A percentile compares a stretch with the other conserved stretches of the same genome.
Conservation (phyloP, 495 filamentous ascomycete genomes). For the Tuber calosporum region DNA sequence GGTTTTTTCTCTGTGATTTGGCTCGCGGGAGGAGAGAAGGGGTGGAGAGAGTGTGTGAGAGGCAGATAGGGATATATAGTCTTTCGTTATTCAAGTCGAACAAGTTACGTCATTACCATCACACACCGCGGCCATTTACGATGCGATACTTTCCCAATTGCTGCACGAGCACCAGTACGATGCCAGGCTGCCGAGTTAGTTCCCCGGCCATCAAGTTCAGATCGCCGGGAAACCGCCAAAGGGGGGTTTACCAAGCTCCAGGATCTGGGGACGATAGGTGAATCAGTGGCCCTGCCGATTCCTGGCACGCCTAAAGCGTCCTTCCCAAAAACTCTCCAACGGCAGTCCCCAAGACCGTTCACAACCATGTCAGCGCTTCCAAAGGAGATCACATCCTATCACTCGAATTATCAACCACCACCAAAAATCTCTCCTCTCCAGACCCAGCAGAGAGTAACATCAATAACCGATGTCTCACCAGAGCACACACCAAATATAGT, state of each 20-base stretch:
- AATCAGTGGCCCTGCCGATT: not conserved
- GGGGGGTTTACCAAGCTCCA: not conserved
- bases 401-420: not conserved
- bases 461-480: not conserved
- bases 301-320: too few relatives aligned
- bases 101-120: not conserved
- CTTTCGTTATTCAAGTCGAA: not conserved
- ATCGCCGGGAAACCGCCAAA: not conserved
- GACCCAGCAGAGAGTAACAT: not conserved
- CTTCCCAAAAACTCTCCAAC: not conserved
- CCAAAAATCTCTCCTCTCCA: not conserved
- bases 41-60: too few relatives aligned
- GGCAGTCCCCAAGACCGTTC: not conserved
- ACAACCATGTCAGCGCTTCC: not conserved
- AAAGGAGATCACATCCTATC: not conserved
- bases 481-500: not conserved
- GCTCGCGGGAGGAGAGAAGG: too few relatives aligned
- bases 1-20: not conserved
- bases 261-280: not conserved
- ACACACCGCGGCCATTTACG: not conserved
- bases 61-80: not conserved
- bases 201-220: not conserved
- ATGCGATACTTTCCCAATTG: not conserved
- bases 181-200: too few relatives aligned
- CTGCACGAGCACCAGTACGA: not conserved